phyloP scores from a whole-genome alignment of 768 basidiomycete species.

The Paxillus rubicundulus region DNA sequence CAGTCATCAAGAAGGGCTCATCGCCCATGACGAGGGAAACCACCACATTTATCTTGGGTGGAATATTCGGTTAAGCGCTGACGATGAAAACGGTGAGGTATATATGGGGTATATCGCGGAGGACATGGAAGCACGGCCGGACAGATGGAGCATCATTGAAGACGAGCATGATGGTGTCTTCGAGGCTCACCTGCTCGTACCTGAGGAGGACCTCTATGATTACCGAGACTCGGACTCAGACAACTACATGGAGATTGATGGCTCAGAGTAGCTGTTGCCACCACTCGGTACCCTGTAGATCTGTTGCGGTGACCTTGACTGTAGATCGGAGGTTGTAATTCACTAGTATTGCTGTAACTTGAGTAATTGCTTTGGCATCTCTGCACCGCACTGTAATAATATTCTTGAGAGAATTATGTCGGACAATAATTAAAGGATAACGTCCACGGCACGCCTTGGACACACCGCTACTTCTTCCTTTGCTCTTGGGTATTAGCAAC shows the following conservation, averaged over 20 bases:
- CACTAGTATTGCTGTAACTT: neutral
- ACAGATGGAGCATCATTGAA: slow-evolving; percentile 40
- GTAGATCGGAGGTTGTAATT: neutral
- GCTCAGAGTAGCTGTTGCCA: slow-evolving; percentile 4
- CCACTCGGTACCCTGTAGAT: neutral
- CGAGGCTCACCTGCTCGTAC: slow-evolving; percentile 42
- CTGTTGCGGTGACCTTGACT: neutral
- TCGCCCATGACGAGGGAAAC: slow-evolving; percentile 41
- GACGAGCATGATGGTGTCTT: slow-evolving; percentile 37
- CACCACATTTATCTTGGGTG: slow-evolving; percentile 62
- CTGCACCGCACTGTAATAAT: neutral
- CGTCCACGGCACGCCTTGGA: no score
- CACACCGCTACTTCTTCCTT: no score
- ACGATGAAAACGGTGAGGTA: slow-evolving; percentile 39
- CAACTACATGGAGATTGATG: slow-evolving; percentile 33
- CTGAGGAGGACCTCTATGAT: slow-evolving; percentile 32
- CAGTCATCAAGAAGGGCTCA: slow-evolving; percentile 50
- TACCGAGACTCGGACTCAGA: slow-evolving; percentile 41
- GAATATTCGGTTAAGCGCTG: slow-evolving; percentile 53
- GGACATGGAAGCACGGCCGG: slow-evolving; percentile 42
- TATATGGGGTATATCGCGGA: slow-evolving; percentile 41
- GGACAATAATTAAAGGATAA: no score
- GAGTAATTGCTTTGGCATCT: neutral
- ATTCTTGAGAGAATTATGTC: no score
- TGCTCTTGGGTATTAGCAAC: no score